Evolutionary conservation across 441 rosid genomes (phyloP).

Genomic region (Jatropha podagrica): DNA sequence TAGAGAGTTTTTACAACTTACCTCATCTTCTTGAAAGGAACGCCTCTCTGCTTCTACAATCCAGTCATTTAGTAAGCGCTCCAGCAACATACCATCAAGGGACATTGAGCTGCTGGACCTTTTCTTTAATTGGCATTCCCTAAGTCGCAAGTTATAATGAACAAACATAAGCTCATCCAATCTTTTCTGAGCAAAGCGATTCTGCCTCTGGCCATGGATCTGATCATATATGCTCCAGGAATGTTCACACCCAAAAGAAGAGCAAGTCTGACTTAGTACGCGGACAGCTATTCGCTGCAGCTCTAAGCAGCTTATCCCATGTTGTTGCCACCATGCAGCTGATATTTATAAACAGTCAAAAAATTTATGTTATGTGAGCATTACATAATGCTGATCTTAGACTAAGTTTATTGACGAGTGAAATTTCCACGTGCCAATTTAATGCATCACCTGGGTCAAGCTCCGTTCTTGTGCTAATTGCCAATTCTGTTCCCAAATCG

Average conservation of each 20-base stretch:
- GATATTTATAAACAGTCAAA: conserved; percentile 6
- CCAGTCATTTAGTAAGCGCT: conserved; percentile 66
- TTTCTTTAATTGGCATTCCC: conserved; percentile 52
- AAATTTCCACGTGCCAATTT: neutral
- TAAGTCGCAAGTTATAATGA: conserved; percentile 72
- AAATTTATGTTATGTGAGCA: neutral
- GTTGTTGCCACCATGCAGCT: conserved; percentile 94
- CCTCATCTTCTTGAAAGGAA: conserved; percentile 59
- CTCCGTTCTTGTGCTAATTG: conserved; percentile 69
- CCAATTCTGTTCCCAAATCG: conserved; percentile 83
- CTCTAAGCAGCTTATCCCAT: conserved; percentile 81
- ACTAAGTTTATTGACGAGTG: neutral
- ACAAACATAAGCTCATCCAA: conserved; percentile 58
- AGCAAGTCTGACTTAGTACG: conserved; percentile 85
- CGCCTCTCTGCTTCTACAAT: conserved; percentile 46
- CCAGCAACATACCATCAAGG: conserved; percentile 48
- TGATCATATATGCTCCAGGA: conserved; percentile 71
- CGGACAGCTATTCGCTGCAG: conserved; percentile 78
- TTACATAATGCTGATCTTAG: neutral
- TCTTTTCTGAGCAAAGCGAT: conserved; percentile 51
- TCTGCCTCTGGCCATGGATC: conserved; percentile 52
- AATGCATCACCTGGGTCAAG: conserved; percentile 67
- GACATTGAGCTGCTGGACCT: conserved; percentile 41
- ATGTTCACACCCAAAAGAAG: conserved; percentile 71
- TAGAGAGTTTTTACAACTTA: conserved; percentile 18